These are phyloP conservation scores for Diaporthe destruens DNA, from an alignment of 2,329 filamentous ascomycete genomes.

Conservation along the genomic window DNA sequence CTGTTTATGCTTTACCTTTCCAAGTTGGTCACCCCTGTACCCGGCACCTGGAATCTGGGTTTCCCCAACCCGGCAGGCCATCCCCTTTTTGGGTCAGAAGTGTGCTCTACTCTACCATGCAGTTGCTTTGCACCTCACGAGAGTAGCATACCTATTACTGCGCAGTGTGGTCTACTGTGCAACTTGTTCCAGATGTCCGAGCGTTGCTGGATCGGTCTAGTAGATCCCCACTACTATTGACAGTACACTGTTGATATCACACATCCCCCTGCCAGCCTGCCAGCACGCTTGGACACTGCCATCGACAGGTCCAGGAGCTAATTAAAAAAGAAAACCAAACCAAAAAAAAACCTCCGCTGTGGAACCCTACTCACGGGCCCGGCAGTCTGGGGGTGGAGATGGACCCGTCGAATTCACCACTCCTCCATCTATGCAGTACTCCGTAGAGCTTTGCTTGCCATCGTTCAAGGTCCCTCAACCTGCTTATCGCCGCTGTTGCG, in stretches of 20 bases:
- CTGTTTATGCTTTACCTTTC: conserved; percentile 20
- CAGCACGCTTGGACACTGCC: conserved; percentile 15
- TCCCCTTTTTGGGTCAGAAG: not conserved
- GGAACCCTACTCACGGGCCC: not conserved
- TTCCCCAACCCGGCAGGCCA: not conserved
- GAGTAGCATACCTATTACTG: not conserved
- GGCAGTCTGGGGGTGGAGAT: conserved; percentile 20
- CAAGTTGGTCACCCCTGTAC: conserved; percentile 19
- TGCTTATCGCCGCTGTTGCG: not conserved
- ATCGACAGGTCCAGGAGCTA: not conserved
- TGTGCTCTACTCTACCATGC: no score
- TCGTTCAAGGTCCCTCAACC: not conserved
- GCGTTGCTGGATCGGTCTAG: not conserved
- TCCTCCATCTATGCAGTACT: not conserved
- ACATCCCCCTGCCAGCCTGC: not conserved
- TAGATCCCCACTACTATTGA: not conserved
- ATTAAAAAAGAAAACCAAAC: not conserved
- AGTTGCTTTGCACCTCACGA: not conserved
- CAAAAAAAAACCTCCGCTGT: not conserved
- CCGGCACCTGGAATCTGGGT: not conserved
- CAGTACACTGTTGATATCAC: no score
- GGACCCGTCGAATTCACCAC: not conserved
- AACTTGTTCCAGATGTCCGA: no score
- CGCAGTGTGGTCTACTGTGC: no score
- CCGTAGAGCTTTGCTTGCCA: not conserved